Evolutionary conservation across 1,284 basidiomycete species (phyloP).

Genomic region (Veloporphyrellus conicus): DNA sequence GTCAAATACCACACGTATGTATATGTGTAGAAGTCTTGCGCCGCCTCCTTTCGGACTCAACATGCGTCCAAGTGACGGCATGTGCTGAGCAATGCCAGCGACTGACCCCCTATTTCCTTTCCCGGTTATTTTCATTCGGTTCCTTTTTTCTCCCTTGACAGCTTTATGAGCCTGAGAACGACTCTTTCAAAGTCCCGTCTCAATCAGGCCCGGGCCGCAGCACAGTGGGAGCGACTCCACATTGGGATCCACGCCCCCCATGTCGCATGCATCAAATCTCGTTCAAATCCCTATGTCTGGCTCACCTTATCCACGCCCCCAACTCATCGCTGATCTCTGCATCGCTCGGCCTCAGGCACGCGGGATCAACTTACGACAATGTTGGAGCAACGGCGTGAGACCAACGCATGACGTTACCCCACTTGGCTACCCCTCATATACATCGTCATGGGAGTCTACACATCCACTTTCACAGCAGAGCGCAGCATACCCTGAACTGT

Average conservation of each 20-base stretch:
- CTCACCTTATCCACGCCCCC: conserved; percentile 2
- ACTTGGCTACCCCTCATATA: conserved; percentile 6
- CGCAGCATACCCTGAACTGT: conserved; percentile 4
- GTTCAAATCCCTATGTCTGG: not conserved
- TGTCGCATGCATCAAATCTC: conserved; percentile 2
- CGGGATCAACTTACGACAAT: conserved; percentile 15
- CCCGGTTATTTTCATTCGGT: not conserved
- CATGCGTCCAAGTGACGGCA: conserved; percentile 19
- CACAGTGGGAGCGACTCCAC: conserved; percentile 6
- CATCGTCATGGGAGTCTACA: not conserved
- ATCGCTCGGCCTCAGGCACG: conserved; percentile 16
- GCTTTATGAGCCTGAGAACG: conserved; percentile 14
- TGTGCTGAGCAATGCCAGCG: not conserved
- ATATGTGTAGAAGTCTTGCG: conserved; percentile 6
- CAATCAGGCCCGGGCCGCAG: conserved; percentile 7
- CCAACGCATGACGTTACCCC: conserved; percentile 7
- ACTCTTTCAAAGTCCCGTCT: not conserved
- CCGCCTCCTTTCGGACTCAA: conserved; percentile 10
- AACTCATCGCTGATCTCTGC: not conserved
- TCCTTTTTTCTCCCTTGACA: conserved; percentile 2
- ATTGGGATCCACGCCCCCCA: not conserved
- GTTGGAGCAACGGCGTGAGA: conserved; percentile 15
- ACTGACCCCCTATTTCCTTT: conserved; percentile 16
- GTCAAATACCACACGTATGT: not conserved
- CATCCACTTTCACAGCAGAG: not conserved